Conservation (phyloP, 2,329 filamentous ascomycete genomes). For the Phaeosphaeriaceae sp. region DNA sequence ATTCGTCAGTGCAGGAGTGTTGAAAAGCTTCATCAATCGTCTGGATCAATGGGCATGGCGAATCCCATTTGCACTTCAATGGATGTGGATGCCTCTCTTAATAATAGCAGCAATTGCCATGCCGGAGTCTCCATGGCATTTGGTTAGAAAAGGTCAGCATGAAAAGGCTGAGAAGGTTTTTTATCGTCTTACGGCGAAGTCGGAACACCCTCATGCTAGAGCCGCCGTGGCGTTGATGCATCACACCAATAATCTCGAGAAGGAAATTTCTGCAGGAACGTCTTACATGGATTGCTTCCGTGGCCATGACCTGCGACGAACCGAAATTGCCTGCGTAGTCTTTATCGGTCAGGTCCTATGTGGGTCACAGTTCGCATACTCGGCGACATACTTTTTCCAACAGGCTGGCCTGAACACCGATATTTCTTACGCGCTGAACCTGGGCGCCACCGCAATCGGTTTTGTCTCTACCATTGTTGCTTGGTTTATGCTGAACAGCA, state of each 20-base stretch:
- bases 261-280: slow-evolving; percentile 68
- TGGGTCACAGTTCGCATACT: slow-evolving; percentile 53
- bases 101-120: slow-evolving; percentile 69
- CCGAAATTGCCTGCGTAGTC: slow-evolving; percentile 68
- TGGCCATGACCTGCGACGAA: slow-evolving; percentile 76
- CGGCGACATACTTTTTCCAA: slow-evolving; percentile 24
- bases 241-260: slow-evolving; percentile 81
- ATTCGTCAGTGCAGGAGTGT: slow-evolving; percentile 71
- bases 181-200: slow-evolving; percentile 66
- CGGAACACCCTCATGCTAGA: slow-evolving; percentile 62
- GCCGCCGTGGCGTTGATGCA: slow-evolving; percentile 81
- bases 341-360: slow-evolving; percentile 54
- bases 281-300: slow-evolving; percentile 82
- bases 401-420: too few species aligned
- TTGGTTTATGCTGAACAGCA: background rate
- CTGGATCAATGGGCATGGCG: slow-evolving; percentile 67
- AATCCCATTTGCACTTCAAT: slow-evolving; percentile 70
- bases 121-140: slow-evolving; percentile 76
- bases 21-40: slow-evolving; percentile 67
- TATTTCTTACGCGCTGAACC: slow-evolving; percentile 25
- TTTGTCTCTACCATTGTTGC: background rate
- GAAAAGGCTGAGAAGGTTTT: slow-evolving; percentile 70
- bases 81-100: slow-evolving; percentile 76
- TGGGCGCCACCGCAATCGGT: background rate
- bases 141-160: slow-evolving; percentile 67